Base-by-base conservation (phyloP, 2,329 filamentous ascomycete species). In the Sporothrix euskadiensis region DNA sequence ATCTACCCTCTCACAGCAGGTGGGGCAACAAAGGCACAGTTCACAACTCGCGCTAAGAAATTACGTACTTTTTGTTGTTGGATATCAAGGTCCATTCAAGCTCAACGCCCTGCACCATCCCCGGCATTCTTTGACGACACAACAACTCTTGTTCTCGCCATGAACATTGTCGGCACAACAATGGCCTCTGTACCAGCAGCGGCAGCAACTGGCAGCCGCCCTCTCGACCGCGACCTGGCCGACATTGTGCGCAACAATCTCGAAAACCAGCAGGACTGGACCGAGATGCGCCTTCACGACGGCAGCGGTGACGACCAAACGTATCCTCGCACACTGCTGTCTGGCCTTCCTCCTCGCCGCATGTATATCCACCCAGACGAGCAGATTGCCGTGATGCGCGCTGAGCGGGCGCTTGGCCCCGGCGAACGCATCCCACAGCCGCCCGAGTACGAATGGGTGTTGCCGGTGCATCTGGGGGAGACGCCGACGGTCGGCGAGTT, bases 331-430 rank as follows among this genome's bases (percentile, higher is more conserved):
- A 89, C 90, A 6, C 81, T 95, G 71, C 85, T 96, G 73, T 90
- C 89, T 30, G 93, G 93, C 35, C 82, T 94, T 3, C 92, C 93
- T 1, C 92, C 92, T 0, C 86, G 88, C 61, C 88, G 90, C 63
- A 85, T 94, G 57, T 95, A 96, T 81, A 85, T 92, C 70, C 92
- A 96, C 79, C 92, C 93, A 1, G 93, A 96, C 80, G 92, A 94
- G 82, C 93, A 95, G 82, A 89, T 93, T 76, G 89, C 88, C 76
- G 86, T 92, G 72, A 84, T 94, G 72, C 90, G 90, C 76, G 84
- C 86, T 41, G 88, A 89, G 76, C 84, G 85, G 76, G 81, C 83
- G 14, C 83, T 83, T 1, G 84, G 84, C 14, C 79, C 83, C 1
- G 84, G 84, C 16, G 80, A 84, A 72, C 81, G 80, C 59, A 82